Conservation (phyloP, 1,139 yeast genomes). For the Yamadazyma pseudoaaseri region DNA sequence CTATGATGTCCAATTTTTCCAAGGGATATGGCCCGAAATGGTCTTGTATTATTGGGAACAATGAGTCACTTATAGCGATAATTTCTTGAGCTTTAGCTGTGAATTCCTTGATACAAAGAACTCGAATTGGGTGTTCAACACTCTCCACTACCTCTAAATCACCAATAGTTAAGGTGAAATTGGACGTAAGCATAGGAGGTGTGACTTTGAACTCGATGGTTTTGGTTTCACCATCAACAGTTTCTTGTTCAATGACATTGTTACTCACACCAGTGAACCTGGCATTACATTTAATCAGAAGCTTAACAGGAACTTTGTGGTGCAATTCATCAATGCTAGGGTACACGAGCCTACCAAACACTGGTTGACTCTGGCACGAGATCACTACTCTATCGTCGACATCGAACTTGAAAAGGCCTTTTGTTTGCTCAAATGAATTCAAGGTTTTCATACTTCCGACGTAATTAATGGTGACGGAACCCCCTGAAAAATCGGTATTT, state of each 20-base stretch:
- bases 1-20: slow-evolving; percentile 60
- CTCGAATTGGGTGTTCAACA: slow-evolving; percentile 42
- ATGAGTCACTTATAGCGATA: slow-evolving; percentile 41
- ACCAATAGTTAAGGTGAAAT: slow-evolving; percentile 67
- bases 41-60: slow-evolving; percentile 45
- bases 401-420: slow-evolving; percentile 68
- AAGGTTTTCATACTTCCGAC: slow-evolving; percentile 58
- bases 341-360: slow-evolving; percentile 56
- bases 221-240: slow-evolving; percentile 23
- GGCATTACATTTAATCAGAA: slow-evolving; percentile 45
- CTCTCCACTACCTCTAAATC: slow-evolving; percentile 54
- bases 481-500: slow-evolving; percentile 1
- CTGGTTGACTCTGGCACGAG: slow-evolving; percentile 73
- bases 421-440: slow-evolving; percentile 57
- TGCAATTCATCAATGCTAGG: slow-evolving; percentile 67
- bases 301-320: slow-evolving; percentile 50
- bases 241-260: slow-evolving; percentile 23
- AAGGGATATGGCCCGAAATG: slow-evolving; percentile 54
- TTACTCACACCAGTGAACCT: slow-evolving; percentile 53
- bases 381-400: slow-evolving; percentile 50
- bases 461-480: slow-evolving; percentile 23
- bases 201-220: slow-evolving; percentile 47
- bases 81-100: slow-evolving; percentile 38
- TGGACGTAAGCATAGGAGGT: slow-evolving; percentile 58
- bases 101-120: slow-evolving; percentile 55